phyloP scores from a whole-genome alignment of 345 rosid genomes.

The Salix koriyanagi region DNA sequence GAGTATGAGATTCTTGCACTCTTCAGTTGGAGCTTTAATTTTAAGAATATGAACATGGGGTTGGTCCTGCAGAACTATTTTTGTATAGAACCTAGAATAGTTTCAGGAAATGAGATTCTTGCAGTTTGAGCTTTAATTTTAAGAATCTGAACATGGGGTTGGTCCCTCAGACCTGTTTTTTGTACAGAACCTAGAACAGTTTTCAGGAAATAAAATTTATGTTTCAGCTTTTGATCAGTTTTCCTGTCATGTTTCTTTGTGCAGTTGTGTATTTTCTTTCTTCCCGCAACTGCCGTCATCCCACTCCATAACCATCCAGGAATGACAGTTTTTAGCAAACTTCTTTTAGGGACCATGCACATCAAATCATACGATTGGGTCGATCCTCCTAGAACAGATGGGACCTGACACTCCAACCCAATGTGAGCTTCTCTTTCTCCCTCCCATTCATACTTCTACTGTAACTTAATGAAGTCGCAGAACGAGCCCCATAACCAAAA shows the following conservation, averaged over 20 bases:
- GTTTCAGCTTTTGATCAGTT: background rate
- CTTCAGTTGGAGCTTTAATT: background rate
- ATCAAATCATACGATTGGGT: slow-evolving; percentile 66
- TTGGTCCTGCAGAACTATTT: too few relatives aligned
- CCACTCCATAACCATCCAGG: slow-evolving; percentile 79
- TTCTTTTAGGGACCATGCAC: slow-evolving; percentile 60
- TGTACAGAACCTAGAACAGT: background rate
- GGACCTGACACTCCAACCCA: slow-evolving; percentile 14
- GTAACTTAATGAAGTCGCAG: background rate
- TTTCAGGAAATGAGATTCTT: too few relatives aligned
- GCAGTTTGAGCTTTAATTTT: background rate
- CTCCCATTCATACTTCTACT: background rate
- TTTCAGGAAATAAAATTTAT: background rate
- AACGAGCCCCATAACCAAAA: background rate
- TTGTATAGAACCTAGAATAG: too few relatives aligned
- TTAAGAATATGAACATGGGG: too few relatives aligned
- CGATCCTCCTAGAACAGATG: slow-evolving; percentile 18
- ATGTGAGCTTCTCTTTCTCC: slow-evolving; percentile 25
- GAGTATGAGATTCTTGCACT: background rate
- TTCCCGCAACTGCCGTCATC: slow-evolving; percentile 56
- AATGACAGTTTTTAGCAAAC: slow-evolving; percentile 75
- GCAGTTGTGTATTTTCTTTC: slow-evolving; percentile 67
- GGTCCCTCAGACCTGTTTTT: background rate
- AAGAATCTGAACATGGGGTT: background rate
- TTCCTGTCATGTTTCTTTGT: background rate